A percentile compares a stretch with the other conserved stretches of the same genome.
These are phyloP conservation scores for Boletellus ananiceps DNA, from an alignment of 768 basidiomycete species.

Conservation along the genomic window DNA sequence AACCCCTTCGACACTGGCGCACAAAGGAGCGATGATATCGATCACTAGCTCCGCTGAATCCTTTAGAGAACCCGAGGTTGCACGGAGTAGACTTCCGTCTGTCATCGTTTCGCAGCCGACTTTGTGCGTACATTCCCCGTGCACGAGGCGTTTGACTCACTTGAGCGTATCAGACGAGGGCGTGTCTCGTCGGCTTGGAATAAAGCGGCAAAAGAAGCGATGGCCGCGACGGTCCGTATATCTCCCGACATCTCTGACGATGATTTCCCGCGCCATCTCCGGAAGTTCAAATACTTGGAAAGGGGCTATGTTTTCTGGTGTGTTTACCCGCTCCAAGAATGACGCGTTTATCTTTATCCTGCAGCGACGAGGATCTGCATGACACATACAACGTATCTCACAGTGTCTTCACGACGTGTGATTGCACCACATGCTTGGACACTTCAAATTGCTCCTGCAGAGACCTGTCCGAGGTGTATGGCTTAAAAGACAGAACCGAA, in stretches of 20 bases:
- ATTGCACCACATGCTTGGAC: conserved; percentile 36
- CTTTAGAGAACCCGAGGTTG: conserved; percentile 2
- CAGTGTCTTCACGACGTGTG: conserved; percentile 41
- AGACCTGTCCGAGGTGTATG: conserved; percentile 36
- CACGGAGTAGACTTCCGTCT: conserved; percentile 10
- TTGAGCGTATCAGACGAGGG: conserved; percentile 16
- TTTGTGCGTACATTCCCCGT: conserved; percentile 12
- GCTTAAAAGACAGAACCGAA: conserved; percentile 17
- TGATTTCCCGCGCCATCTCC: conserved; percentile 39
- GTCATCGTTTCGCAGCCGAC: conserved; percentile 19
- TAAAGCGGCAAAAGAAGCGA: conserved; percentile 18
- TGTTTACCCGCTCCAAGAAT: not conserved
- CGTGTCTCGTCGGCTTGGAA: conserved; percentile 31
- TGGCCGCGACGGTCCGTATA: conserved; percentile 33
- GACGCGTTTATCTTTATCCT: conserved; percentile 6
- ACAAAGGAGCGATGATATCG: not conserved
- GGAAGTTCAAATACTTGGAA: conserved; percentile 51
- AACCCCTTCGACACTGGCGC: conserved; percentile 3
- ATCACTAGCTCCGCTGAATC: conserved; percentile 14
- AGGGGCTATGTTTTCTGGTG: conserved; percentile 46
- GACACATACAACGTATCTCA: conserved; percentile 22
- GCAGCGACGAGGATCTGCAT: conserved; percentile 17
- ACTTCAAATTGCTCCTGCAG: conserved; percentile 47
- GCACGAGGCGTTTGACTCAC: not conserved
- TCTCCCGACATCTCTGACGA: conserved; percentile 32